Evolutionary conservation across 306 rosid species (phyloP).

Genomic region (Crotalaria pallida): DNA sequence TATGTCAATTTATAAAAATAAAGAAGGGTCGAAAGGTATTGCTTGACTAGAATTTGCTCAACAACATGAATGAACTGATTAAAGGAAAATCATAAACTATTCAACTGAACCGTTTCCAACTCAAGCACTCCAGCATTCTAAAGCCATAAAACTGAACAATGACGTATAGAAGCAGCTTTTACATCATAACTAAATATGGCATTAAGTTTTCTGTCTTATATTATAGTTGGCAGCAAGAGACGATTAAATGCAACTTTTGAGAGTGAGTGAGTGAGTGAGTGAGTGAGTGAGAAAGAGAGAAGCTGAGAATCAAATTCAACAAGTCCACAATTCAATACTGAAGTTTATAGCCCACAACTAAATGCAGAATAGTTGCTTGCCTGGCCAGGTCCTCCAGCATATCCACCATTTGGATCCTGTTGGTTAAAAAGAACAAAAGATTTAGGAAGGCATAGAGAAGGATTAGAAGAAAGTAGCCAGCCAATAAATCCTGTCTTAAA

Average conservation of each 20-base stretch:
- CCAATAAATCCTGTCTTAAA: conserved; percentile 3
- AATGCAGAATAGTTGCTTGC: conserved; percentile 40
- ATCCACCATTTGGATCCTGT: conserved; percentile 88
- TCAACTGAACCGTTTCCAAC: neutral
- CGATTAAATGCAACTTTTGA: neutral
- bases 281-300: neutral
- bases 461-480: neutral
- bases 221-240: neutral
- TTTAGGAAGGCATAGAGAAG: neutral
- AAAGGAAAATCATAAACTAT: neutral
- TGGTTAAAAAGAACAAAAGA: conserved; percentile 18
- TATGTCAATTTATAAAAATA: neutral
- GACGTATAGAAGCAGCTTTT: neutral
- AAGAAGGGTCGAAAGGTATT: neutral
- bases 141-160: neutral
- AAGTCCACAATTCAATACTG: conserved; percentile 6
- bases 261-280: too few species aligned
- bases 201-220: neutral
- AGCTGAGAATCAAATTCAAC: conserved; percentile 1
- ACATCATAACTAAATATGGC: neutral
- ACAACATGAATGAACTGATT: neutral
- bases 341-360: neutral
- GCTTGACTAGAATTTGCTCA: neutral
- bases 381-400: conserved; percentile 98
- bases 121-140: neutral